Evolutionary conservation across 495 filamentous ascomycete species (phyloP).

Genomic region (Acidomyces sp.): DNA sequence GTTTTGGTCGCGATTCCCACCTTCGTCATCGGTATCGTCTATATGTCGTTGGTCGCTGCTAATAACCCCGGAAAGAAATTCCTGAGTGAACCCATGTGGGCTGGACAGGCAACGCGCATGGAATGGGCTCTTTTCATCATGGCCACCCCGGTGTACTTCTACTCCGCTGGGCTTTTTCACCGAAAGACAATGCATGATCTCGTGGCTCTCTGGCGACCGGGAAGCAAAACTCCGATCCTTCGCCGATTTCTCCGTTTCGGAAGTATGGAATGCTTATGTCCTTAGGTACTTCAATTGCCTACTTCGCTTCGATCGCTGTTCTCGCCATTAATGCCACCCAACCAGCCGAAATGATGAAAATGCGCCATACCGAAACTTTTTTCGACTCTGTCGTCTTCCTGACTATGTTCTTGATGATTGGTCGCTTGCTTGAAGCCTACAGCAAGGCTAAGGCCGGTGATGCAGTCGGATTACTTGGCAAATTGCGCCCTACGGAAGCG

Average conservation of each 20-base stretch:
- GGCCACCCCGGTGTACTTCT: slow-evolving; percentile 82
- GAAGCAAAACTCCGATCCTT: slow-evolving; percentile 60
- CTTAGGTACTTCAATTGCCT: slow-evolving; percentile 77
- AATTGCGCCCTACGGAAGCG: slow-evolving; percentile 69
- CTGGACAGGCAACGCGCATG: slow-evolving; percentile 58
- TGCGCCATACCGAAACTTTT: too few species aligned
- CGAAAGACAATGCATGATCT: slow-evolving; percentile 69
- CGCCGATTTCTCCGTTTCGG: slow-evolving; percentile 82
- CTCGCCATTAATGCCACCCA: too few species aligned
- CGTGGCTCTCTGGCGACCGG: slow-evolving; percentile 59
- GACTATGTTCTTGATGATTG: slow-evolving; percentile 78
- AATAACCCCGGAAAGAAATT: slow-evolving; percentile 43
- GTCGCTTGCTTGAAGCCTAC: slow-evolving; percentile 73
- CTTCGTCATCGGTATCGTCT: slow-evolving; percentile 81
- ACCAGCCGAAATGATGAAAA: too few species aligned
- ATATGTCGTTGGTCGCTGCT: slow-evolving; percentile 64
- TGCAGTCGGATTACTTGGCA: slow-evolving; percentile 66
- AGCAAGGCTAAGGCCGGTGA: slow-evolving; percentile 87
- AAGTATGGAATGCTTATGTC: slow-evolving; percentile 95
- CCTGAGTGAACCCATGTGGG: slow-evolving; percentile 55
- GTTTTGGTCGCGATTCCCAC: slow-evolving; percentile 70
- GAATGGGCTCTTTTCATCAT: slow-evolving; percentile 78
- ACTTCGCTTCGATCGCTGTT: slow-evolving; percentile 68
- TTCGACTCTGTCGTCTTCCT: slow-evolving; percentile 93
- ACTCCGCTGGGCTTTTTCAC: slow-evolving; percentile 79